phyloP scores from a whole-genome alignment of 1,284 basidiomycete genomes.

The Tilletia caries region DNA sequence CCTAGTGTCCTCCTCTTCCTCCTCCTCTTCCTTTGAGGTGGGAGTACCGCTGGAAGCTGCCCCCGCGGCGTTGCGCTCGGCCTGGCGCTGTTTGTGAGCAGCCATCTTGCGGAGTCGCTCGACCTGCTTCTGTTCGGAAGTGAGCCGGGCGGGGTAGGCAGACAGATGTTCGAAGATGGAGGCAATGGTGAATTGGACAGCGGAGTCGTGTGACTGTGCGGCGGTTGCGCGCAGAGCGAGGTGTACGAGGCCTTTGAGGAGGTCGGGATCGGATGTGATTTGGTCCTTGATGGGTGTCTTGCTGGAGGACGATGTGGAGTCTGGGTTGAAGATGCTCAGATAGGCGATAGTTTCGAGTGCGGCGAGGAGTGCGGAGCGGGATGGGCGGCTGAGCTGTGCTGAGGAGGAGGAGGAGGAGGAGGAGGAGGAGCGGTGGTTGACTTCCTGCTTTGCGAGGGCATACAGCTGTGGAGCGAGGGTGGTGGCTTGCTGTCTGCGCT shows the following conservation, averaged over 20 bases:
- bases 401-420: no score
- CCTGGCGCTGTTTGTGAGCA: background rate
- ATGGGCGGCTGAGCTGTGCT: background rate
- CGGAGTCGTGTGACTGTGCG: constrained; percentile 22
- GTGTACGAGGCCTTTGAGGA: constrained; percentile 28
- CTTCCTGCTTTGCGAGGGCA: background rate
- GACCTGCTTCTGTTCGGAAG: constrained; percentile 38
- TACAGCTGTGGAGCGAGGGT: background rate
- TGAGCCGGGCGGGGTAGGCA: constrained; percentile 29
- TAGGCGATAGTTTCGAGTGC: constrained; percentile 43
- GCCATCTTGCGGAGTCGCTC: constrained; percentile 28
- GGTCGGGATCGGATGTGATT: constrained; percentile 15
- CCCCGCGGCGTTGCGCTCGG: background rate
- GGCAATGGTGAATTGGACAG: constrained; percentile 35
- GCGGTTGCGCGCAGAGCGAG: background rate
- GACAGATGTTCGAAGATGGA: constrained; percentile 33
- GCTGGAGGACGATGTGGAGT: constrained; percentile 5
- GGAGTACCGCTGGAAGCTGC: constrained; percentile 8
- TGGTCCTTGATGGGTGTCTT: background rate
- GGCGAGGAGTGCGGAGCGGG: constrained; percentile 19
- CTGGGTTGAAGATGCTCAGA: constrained; percentile 26
- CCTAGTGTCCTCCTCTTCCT: constrained; percentile 23
- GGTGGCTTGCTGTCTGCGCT: background rate
- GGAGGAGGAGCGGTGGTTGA: background rate
- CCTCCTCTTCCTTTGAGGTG: background rate